Conservation (phyloP, 257 asterid species). For the Solanum ossicruentum region DNA sequence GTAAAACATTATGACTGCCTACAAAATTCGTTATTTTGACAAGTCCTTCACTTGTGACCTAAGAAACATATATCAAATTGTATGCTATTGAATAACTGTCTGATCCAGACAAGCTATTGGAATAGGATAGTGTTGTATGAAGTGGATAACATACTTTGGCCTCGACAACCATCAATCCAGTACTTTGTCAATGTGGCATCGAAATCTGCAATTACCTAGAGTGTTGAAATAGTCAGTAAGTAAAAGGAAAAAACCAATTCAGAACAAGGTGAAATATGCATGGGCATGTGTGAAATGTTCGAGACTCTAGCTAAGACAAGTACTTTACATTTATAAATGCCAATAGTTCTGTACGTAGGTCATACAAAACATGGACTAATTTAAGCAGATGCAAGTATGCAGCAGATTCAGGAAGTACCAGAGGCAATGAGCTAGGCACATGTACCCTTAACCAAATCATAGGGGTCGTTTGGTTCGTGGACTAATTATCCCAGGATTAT, state of each 20-base stretch:
- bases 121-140: neutral
- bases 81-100: neutral
- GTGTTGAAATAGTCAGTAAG: neutral
- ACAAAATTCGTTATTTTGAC: slow-evolving; percentile 13
- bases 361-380: neutral
- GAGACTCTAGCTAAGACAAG: neutral
- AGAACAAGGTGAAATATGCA: neutral
- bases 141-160: slow-evolving; percentile 47
- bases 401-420: neutral
- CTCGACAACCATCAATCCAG: slow-evolving; percentile 68
- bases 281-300: neutral
- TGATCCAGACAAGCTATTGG: neutral
- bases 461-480: neutral
- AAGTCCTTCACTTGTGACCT: slow-evolving; percentile 5
- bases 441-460: neutral
- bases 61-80: neutral
- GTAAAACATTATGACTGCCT: slow-evolving; percentile 80
- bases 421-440: neutral
- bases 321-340: neutral
- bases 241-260: neutral
- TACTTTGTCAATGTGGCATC: slow-evolving; percentile 81
- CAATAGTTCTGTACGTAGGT: neutral
- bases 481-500: neutral
- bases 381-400: neutral
- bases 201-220: slow-evolving; percentile 83